Percentiles rank a stretch among this genome's conserved stretches.
Evolutionary conservation across 495 filamentous ascomycete species (phyloP).

Genomic region (Lophium mytilinum): DNA sequence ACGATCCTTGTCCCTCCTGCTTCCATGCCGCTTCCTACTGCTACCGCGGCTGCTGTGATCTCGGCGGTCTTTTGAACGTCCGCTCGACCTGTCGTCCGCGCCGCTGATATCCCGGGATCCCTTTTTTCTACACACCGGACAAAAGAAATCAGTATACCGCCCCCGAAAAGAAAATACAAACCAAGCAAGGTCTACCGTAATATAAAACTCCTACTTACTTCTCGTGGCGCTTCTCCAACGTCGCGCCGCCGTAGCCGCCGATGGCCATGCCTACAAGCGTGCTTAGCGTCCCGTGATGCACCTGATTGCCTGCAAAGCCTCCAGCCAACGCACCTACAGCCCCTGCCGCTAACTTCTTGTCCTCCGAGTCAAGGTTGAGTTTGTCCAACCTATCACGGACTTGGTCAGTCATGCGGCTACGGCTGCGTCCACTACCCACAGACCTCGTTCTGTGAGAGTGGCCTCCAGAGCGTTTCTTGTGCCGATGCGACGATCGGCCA

Average conservation of each 20-base stretch:
- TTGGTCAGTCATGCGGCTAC: slow-evolving; percentile 23
- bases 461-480: slow-evolving; percentile 13
- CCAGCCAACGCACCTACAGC: slow-evolving; percentile 26
- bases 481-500: slow-evolving; percentile 11
- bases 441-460: slow-evolving; percentile 19
- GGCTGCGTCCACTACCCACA: slow-evolving; percentile 15
- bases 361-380: slow-evolving; percentile 8
- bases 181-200: not conserved
- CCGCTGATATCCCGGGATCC: not conserved
- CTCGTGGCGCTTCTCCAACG: slow-evolving; percentile 21
- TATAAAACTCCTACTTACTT: slow-evolving; percentile 14
- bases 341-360: slow-evolving; percentile 19
- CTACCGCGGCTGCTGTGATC: not conserved
- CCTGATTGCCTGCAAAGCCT: slow-evolving; percentile 14
- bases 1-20: not conserved
- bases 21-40: not conserved
- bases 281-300: slow-evolving; percentile 21
- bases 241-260: slow-evolving; percentile 14
- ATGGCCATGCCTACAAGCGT: slow-evolving; percentile 21
- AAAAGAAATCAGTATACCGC: not conserved
- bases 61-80: not conserved
- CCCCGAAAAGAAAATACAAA: not conserved
- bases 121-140: not conserved
- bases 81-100: not conserved
- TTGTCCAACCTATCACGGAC: slow-evolving; percentile 20